Evolutionary conservation across 2,329 filamentous ascomycete genomes (phyloP), one percentile per base, ranked within the genome.

Genomic region (Alternaria gaisen): DNA sequence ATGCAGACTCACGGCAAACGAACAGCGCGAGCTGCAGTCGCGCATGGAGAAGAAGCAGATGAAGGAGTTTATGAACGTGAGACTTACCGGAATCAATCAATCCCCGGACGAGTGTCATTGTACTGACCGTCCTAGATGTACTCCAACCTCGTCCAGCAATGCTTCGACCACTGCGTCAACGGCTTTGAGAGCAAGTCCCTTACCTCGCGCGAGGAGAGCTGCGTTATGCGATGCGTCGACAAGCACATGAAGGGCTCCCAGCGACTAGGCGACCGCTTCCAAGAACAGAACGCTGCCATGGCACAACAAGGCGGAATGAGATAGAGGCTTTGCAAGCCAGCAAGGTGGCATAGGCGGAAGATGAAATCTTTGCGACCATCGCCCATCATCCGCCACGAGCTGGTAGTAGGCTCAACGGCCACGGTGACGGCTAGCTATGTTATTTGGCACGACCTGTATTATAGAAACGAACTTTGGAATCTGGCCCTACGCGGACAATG

Each of bases 161-260:
- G 95, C 88, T 99, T 99, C 87, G 90, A 92, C 79, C 91, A 95
- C 82, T 99, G 95, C 86, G 88, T 99, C 82, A 94, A 94, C 82
- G 94, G 98, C 86, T 99, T 99, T 87, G 97, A 94, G 76, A 97
- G 93, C 83, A 98, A 98, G 84, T 92, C 93, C 50, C 88, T 99
- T 69, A 90, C 91, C 66, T 87, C 89, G 70, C 90, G 92, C 79
- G 95, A 99, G 83, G 91, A 91, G 76, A 90, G 91, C 79, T 99
- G 95, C 84, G 89, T 98, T 75, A 90, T 92, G 83, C 91, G 93
- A 74, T 99, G 95, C 82, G 94, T 98, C 64, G 91, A 95, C 82
- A 99, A 99, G 85, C 92, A 92, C 82, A 90, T 98, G 86, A 95
- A 96, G 80, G 90, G 90, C 66, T 92, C 92, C 67, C 92, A 95